These are phyloP conservation scores for Zasmidium cellare DNA, from an alignment of 2,329 filamentous ascomycete genomes.

Conservation along the genomic window DNA sequence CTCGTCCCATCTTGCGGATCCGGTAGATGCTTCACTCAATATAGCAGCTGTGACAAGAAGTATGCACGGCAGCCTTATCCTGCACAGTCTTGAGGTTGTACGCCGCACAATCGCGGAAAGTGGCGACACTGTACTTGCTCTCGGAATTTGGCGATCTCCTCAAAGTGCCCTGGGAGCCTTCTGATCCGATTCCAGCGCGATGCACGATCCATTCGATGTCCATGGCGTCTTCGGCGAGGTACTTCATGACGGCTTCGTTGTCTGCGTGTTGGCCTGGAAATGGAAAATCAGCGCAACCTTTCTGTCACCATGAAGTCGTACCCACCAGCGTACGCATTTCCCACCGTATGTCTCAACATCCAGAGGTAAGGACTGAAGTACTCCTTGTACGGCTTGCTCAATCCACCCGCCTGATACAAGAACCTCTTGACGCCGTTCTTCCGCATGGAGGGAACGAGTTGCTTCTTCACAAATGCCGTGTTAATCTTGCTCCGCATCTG, in stretches of 20 bases:
- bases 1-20: too few species aligned
- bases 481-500: slow-evolving; percentile 9
- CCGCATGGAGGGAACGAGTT: slow-evolving; percentile 12
- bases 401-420: slow-evolving; percentile 12
- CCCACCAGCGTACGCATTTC: neutral
- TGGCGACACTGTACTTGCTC: neutral
- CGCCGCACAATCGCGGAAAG: neutral
- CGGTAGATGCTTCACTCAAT: too few species aligned
- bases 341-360: slow-evolving; percentile 2
- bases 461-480: slow-evolving; percentile 7
- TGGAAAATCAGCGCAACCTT: neutral
- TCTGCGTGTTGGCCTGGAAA: slow-evolving; percentile 13
- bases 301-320: neutral
- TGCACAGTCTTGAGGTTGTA: neutral
- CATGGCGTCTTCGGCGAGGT: slow-evolving; percentile 11
- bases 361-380: neutral
- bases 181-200: neutral
- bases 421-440: slow-evolving; percentile 9
- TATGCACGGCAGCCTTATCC: neutral
- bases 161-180: neutral
- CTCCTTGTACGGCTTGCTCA: slow-evolving; percentile 8
- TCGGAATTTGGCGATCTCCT: neutral
- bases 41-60: neutral
- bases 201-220: slow-evolving; percentile 14
- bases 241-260: slow-evolving; percentile 19